phyloP scores from a whole-genome alignment of 768 basidiomycete species.

The Mycena vulgaris region DNA sequence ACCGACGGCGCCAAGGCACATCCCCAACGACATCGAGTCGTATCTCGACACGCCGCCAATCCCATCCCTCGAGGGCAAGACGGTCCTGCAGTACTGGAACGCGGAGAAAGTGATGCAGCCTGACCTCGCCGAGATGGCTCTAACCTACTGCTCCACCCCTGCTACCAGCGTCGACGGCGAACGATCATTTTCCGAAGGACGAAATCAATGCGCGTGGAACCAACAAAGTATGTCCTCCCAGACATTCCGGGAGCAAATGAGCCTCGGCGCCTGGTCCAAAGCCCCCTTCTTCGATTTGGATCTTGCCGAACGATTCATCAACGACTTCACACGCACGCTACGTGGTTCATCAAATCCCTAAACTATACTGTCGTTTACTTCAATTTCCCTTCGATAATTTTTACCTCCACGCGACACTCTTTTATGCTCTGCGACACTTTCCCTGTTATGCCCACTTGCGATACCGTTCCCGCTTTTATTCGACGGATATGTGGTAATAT shows the following conservation, averaged over 20 bases:
- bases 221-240: constrained; percentile 34
- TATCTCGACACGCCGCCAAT: constrained; percentile 9
- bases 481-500: too few relatives aligned
- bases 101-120: constrained; percentile 1
- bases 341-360: background rate
- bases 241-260: constrained; percentile 35
- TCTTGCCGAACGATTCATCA: constrained; percentile 11
- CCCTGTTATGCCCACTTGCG: too few relatives aligned
- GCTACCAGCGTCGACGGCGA: constrained; percentile 32
- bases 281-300: constrained; percentile 31
- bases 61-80: background rate
- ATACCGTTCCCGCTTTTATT: too few relatives aligned
- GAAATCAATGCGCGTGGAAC: constrained; percentile 33
- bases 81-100: constrained; percentile 27
- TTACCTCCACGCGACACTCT: too few relatives aligned
- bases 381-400: too few relatives aligned
- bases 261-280: constrained; percentile 22
- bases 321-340: background rate
- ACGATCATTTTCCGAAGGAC: constrained; percentile 31
- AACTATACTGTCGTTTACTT: too few relatives aligned
- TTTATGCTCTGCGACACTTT: too few relatives aligned
- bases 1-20: background rate
- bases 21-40: constrained; percentile 14
- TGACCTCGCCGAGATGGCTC: constrained; percentile 26
- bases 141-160: constrained; percentile 18